Percentiles rank a stretch among this genome's conserved stretches.
phyloP scores from a whole-genome alignment of 2,329 filamentous ascomycete genomes.

The Leptodontidium sp. region DNA sequence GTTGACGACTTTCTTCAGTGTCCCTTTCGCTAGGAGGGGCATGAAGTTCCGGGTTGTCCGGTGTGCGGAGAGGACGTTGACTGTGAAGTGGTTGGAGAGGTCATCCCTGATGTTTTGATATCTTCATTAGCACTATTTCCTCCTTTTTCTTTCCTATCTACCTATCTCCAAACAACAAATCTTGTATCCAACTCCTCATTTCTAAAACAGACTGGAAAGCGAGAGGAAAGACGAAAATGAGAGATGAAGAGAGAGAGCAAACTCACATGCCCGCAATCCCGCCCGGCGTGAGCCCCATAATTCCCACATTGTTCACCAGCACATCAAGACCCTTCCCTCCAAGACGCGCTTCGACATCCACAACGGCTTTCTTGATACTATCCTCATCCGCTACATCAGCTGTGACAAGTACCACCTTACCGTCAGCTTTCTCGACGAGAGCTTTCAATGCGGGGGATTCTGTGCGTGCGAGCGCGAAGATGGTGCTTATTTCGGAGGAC shows the following conservation, averaged over 20 bases:
- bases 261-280: constrained; percentile 27
- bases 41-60: constrained; percentile 46
- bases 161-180: too few species aligned
- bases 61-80: constrained; percentile 52
- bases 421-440: constrained; percentile 47
- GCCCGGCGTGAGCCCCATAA: constrained; percentile 17
- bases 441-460: constrained; percentile 48
- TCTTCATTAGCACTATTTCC: background rate
- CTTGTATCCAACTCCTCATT: too few species aligned
- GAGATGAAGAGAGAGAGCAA: background rate
- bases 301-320: constrained; percentile 55
- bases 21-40: constrained; percentile 32
- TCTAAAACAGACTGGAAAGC: too few species aligned
- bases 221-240: background rate
- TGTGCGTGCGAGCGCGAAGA: constrained; percentile 53
- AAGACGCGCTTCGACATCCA: constrained; percentile 46
- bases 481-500: constrained; percentile 46
- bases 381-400: constrained; percentile 50
- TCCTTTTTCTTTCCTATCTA: too few species aligned
- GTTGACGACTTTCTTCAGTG: constrained; percentile 33
- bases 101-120: constrained; percentile 31
- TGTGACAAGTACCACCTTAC: constrained; percentile 49
- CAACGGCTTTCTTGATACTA: constrained; percentile 49
- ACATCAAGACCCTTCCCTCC: constrained; percentile 54
- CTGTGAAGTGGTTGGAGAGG: constrained; percentile 45